Evolutionary conservation across 2,329 filamentous ascomycete species (phyloP), one percentile per base, ranked within the genome.

Genomic region (Alternaria gaisen): DNA sequence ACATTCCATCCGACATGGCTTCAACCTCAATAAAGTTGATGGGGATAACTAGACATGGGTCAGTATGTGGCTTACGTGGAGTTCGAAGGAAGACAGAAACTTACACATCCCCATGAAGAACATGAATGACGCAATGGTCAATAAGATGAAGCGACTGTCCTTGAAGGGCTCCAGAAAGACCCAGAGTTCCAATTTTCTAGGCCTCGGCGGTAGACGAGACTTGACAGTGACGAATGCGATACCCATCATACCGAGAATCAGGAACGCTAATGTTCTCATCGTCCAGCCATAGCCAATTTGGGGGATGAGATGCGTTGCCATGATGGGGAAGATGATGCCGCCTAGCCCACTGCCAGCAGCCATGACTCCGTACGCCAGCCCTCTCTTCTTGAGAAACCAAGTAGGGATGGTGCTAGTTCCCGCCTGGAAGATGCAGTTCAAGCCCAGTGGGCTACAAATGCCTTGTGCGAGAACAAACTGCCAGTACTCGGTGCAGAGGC

Each of bases 281-380:
- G 68, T 87, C 88, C 88, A 90, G 3, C 76, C 79, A 62, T 86
- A 90, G 0, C 86, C 87, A 8, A 88, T 80, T 4, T 80, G 34
- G 0, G 79, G 79, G 46, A 89, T 84, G 22, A 90, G 75, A 34
- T 82, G 82, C 1, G 82, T 77, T 12, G 88, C 82, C 83, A 90
- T 87, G 68, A 89, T 88, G 0, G 88, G 87, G 48, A 88, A 84
- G 36, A 89, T 83, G 16, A 90, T 84, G 18, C 84, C 84, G 2
- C 84, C 84, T 5, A 86, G 63, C 4, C 82, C 83, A 26, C 81
- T 83, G 4, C 84, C 84, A 5, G 83, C 79, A 14, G 81, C 80
- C 72, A 83, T 81, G 28, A 84, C 75, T 2, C 84, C 84, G 57
- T 83, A 84, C 8, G 82, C 74, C 4, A 80, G 80, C 22, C 84